These are phyloP conservation scores for Mytilinidion resinicola DNA, from an alignment of 495 filamentous ascomycete genomes.

Conservation along the genomic window DNA sequence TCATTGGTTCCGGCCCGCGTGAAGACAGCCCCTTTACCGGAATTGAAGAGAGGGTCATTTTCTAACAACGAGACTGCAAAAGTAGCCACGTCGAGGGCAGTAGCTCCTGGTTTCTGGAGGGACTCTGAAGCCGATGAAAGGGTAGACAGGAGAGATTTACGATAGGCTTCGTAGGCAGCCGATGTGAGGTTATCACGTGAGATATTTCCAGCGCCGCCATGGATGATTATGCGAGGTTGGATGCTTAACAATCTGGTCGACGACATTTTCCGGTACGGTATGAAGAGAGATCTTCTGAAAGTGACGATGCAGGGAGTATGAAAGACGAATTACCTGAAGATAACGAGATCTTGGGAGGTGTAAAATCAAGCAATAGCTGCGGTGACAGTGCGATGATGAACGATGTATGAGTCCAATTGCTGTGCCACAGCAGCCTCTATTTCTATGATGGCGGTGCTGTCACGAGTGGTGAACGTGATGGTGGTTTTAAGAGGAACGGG, in stretches of 20 bases:
- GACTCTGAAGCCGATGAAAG: conserved; percentile 43
- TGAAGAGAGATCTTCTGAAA: not conserved
- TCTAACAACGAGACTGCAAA: conserved; percentile 73
- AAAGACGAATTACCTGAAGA: too few relatives aligned
- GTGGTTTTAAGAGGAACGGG: too few relatives aligned
- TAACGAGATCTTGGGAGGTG: too few relatives aligned
- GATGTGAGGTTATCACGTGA: conserved; percentile 59
- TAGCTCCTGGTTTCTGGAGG: conserved; percentile 36
- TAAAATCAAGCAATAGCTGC: too few relatives aligned
- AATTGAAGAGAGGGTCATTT: conserved; percentile 79
- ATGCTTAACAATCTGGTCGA: conserved; percentile 18
- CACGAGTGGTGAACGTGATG: too few relatives aligned
- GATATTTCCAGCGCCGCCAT: conserved; percentile 83
- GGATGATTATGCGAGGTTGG: conserved; percentile 70
- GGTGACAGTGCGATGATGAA: too few relatives aligned
- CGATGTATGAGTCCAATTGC: too few relatives aligned
- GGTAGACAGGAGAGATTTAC: conserved; percentile 56
- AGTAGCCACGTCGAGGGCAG: conserved; percentile 66
- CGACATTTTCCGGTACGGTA: not conserved
- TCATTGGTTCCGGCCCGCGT: conserved; percentile 76
- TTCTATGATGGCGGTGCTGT: too few relatives aligned
- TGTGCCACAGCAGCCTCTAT: too few relatives aligned
- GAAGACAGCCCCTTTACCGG: conserved; percentile 79
- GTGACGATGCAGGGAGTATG: too few relatives aligned
- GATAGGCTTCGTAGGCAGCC: conserved; percentile 53